These are phyloP conservation scores for Phaffomyces antillensis DNA, from an alignment of 805 yeast genomes.

Conservation along the genomic window DNA sequence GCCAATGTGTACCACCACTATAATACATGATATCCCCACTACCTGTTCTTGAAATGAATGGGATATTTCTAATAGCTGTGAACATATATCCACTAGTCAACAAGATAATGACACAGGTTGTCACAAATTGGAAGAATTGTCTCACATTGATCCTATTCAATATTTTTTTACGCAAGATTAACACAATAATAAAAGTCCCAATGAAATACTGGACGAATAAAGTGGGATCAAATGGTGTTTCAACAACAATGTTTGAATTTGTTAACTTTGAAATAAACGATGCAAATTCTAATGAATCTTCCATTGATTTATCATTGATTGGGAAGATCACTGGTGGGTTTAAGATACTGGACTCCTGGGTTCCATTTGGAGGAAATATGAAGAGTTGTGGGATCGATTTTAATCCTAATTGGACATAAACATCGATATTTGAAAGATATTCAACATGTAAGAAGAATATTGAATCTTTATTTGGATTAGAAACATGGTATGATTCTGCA, in stretches of 20 bases:
- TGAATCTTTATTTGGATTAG: slow-evolving; percentile 34
- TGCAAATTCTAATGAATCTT: slow-evolving; percentile 43
- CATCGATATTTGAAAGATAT: slow-evolving; percentile 33
- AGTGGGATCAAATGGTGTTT: slow-evolving; percentile 34
- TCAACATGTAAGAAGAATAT: slow-evolving; percentile 47
- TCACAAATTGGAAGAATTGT: slow-evolving; percentile 23
- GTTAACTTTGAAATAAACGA: slow-evolving; percentile 42
- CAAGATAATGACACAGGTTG: slow-evolving; percentile 35
- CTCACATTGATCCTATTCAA: slow-evolving; percentile 24
- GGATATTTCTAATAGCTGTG: slow-evolving; percentile 51
- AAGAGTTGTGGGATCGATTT: slow-evolving; percentile 59
- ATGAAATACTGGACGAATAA: slow-evolving; percentile 41
- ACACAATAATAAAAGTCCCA: slow-evolving; percentile 36
- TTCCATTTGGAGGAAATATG: slow-evolving; percentile 48
- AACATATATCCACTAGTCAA: slow-evolving; percentile 61
- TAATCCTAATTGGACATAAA: slow-evolving; percentile 37
- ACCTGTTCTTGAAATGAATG: slow-evolving; percentile 50
- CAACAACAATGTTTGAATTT: slow-evolving; percentile 35
- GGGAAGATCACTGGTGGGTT: slow-evolving; percentile 28
- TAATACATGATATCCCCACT: slow-evolving; percentile 46
- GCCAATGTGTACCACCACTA: slow-evolving; percentile 61
- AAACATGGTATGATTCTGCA: slow-evolving; percentile 34
- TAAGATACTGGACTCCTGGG: slow-evolving; percentile 18
- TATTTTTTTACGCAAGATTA: slow-evolving; percentile 42
- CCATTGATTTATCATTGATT: slow-evolving; percentile 23